Evolutionary conservation across 192 early-diverging fungal species (phyloP), one percentile per base, ranked within the genome.

Genomic region (Podila epicladia): DNA sequence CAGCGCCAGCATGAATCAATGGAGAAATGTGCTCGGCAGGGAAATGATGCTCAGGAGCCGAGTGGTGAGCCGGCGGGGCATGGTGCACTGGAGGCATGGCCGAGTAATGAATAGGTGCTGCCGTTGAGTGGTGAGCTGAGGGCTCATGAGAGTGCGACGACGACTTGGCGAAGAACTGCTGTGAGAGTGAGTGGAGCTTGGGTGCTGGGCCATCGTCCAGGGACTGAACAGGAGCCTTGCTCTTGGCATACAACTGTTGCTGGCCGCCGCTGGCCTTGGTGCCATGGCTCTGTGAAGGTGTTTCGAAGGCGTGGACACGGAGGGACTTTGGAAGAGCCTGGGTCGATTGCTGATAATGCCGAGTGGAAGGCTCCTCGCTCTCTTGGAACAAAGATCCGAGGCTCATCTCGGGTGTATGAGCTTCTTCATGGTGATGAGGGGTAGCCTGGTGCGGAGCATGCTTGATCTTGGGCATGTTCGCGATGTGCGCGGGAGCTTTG

Each of bases 1-100:
- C 12, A 45, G 41, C 13, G 13, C 13, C 62, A 63, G 37, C 33
- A 1, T 5, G 33, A 15, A 45, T n/a, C 15, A 0, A 5, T 24
- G 62, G 37, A 8, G 37, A 22, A 22, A 63, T 60, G 26, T 45
- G 55, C 7, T 45, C 28, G 15, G 51, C 37, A 8, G 11, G 13
- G 49, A 41, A 13, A 35, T 64, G 35, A 2, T 38, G 48, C 62
- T 71, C 70, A 20, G 70, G 70, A 35, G 60, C 62, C 19, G 70
- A 33, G 55, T 65, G 64, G 37, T 65, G 64, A 9, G 71, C 71
- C 24, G 71, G 71, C 3, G 65, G 22, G 22, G 8, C 50, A 53
- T 65, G 64, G 29, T 65, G 64, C 19, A 65, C 49, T 51, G 64
- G 64, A 9, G 64, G 64, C 64, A 65, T 65, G 28, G 64, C 64